These are phyloP conservation scores for Hyphodiscus sp. DNA, from an alignment of 2,329 filamentous ascomycete species.

Conservation along the genomic window DNA sequence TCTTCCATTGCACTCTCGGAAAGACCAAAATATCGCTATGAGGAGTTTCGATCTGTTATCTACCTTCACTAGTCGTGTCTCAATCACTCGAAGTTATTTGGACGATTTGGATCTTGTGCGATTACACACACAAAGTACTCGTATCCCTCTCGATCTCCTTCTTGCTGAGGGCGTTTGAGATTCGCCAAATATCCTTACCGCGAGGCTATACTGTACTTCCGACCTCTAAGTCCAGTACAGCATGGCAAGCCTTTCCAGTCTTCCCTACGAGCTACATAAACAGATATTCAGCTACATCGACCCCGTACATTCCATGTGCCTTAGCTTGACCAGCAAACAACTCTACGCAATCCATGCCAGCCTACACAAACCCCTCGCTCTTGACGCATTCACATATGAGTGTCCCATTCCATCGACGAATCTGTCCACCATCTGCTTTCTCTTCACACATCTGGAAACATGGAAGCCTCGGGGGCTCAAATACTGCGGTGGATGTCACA, in stretches of 20 bases:
- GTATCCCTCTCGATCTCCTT: no score
- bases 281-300: slow-evolving; percentile 53
- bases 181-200: no score
- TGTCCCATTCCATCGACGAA: neutral
- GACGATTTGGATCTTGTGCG: no score
- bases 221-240: no score
- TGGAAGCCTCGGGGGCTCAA: neutral
- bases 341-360: slow-evolving; percentile 37
- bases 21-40: no score
- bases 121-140: no score
- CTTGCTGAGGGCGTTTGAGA: no score
- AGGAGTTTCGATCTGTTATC: no score
- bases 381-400: slow-evolving; percentile 2
- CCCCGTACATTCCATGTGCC: slow-evolving; percentile 54
- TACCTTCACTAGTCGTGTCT: no score
- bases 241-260: slow-evolving; percentile 34
- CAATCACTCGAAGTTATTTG: no score
- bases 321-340: slow-evolving; percentile 49
- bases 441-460: neutral
- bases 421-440: neutral
- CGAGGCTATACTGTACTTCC: no score
- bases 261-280: slow-evolving; percentile 52
- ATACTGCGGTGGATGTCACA: neutral
- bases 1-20: no score
- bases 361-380: neutral